These are phyloP conservation scores for Yamadazyma sp. DNA, from an alignment of 805 yeast genomes.

Conservation along the genomic window DNA sequence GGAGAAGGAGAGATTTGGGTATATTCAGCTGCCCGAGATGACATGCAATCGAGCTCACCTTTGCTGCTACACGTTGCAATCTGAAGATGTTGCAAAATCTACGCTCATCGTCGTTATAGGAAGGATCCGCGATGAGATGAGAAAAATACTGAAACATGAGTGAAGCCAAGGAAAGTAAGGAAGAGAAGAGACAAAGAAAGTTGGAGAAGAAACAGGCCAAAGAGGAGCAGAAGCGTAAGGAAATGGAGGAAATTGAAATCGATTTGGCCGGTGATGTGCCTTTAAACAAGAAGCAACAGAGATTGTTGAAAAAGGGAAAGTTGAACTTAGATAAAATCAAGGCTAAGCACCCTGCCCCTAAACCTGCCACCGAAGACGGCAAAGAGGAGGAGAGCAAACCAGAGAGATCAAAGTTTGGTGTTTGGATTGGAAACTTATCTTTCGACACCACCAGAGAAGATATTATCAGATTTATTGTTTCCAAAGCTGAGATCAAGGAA, in stretches of 20 bases:
- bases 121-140: slow-evolving; percentile 22
- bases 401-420: slow-evolving; percentile 61
- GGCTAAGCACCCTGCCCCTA: slow-evolving; percentile 36
- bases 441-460: slow-evolving; percentile 82
- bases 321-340: slow-evolving; percentile 60
- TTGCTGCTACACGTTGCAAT: too few species aligned
- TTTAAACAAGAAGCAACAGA: slow-evolving; percentile 85
- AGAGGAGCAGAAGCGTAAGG: slow-evolving; percentile 28
- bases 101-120: too few species aligned
- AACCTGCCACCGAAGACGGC: slow-evolving; percentile 28
- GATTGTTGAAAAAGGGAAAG: slow-evolving; percentile 79
- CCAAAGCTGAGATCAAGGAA: slow-evolving; percentile 49
- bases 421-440: slow-evolving; percentile 93
- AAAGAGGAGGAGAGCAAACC: slow-evolving; percentile 22
- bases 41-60: too few species aligned
- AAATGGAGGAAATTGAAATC: slow-evolving; percentile 63
- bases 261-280: slow-evolving; percentile 74
- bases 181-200: slow-evolving; percentile 21
- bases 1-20: too few species aligned
- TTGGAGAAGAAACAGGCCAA: slow-evolving; percentile 34
- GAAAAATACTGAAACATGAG: slow-evolving; percentile 4
- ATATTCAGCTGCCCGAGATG: too few species aligned
- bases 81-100: too few species aligned
- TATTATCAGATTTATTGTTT: slow-evolving; percentile 58
- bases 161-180: slow-evolving; percentile 16